A percentile compares a stretch with the other conserved stretches of the same genome.
Evolutionary conservation across 225 moss, liverwort and hornwort genomes (phyloP).

Genomic region (Marchantia paleacea): DNA sequence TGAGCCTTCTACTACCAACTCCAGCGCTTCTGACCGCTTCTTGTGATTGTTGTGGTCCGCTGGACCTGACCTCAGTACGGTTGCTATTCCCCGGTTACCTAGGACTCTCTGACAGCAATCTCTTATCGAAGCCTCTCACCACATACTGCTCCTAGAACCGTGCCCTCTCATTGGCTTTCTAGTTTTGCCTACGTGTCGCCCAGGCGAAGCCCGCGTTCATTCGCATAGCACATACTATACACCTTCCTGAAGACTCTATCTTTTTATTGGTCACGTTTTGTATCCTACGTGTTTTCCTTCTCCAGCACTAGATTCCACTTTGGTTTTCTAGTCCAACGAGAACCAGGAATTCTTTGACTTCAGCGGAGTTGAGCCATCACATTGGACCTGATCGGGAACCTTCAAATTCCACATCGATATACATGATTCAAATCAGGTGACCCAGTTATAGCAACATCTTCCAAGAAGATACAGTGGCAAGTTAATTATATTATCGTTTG

Average conservation of each 20-base stretch:
- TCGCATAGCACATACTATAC: neutral
- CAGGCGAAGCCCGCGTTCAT: neutral
- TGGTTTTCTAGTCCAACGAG: no score
- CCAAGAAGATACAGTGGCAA: no score
- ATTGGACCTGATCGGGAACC: no score
- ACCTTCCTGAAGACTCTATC: neutral
- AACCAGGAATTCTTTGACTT: no score
- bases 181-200: neutral
- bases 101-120: neutral
- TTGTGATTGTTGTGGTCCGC: neutral
- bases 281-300: no score
- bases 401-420: no score
- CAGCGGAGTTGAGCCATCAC: no score
- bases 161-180: neutral
- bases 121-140: slow-evolving; percentile 8
- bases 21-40: neutral
- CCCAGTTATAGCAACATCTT: no score
- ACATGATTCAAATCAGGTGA: no score
- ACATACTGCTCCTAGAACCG: neutral
- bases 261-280: no score
- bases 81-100: neutral
- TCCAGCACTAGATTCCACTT: no score
- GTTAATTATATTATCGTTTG: no score
- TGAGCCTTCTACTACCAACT: neutral
- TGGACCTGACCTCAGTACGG: neutral